These are phyloP conservation scores for Neonectria neomacrospora DNA, from an alignment of 2,329 filamentous ascomycete species.

Conservation along the genomic window DNA sequence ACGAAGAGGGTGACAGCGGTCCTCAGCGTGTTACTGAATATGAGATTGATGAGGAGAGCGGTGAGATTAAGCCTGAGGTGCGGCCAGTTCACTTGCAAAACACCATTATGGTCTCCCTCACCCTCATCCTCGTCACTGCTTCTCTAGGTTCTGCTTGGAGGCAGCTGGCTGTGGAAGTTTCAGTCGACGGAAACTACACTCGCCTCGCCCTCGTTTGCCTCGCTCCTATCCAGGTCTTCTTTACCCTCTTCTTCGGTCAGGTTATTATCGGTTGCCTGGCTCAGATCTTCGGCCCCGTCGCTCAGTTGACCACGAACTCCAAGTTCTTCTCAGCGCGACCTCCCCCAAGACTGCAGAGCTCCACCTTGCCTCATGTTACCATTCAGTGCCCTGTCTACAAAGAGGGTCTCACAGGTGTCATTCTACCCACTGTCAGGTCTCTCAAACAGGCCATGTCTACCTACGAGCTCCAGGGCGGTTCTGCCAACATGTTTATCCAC, in stretches of 20 bases:
- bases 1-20: slow-evolving; percentile 61
- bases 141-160: slow-evolving; percentile 77
- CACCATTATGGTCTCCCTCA: slow-evolving; percentile 73
- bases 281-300: slow-evolving; percentile 80
- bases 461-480: slow-evolving; percentile 81
- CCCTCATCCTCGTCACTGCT: slow-evolving; percentile 71
- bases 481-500: slow-evolving; percentile 81
- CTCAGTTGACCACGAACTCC: slow-evolving; percentile 79
- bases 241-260: slow-evolving; percentile 84
- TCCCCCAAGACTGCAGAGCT: slow-evolving; percentile 68
- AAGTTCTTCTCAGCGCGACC: slow-evolving; percentile 84
- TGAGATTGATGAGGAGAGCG: slow-evolving; percentile 78
- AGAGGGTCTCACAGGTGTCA: slow-evolving; percentile 80
- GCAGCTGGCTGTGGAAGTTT: slow-evolving; percentile 74
- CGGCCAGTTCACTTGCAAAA: slow-evolving; percentile 77
- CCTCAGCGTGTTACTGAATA: slow-evolving; percentile 57
- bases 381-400: slow-evolving; percentile 92
- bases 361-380: slow-evolving; percentile 76
- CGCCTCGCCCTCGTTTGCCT: slow-evolving; percentile 74
- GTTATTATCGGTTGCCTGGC: slow-evolving; percentile 81
- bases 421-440: slow-evolving; percentile 79
- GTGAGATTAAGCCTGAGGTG: slow-evolving; percentile 71
- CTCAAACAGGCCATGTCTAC: slow-evolving; percentile 82
- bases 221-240: slow-evolving; percentile 79
- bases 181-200: slow-evolving; percentile 70